phyloP scores from a whole-genome alignment of 306 rosid genomes.

The Glycyrrhiza uralensis region DNA sequence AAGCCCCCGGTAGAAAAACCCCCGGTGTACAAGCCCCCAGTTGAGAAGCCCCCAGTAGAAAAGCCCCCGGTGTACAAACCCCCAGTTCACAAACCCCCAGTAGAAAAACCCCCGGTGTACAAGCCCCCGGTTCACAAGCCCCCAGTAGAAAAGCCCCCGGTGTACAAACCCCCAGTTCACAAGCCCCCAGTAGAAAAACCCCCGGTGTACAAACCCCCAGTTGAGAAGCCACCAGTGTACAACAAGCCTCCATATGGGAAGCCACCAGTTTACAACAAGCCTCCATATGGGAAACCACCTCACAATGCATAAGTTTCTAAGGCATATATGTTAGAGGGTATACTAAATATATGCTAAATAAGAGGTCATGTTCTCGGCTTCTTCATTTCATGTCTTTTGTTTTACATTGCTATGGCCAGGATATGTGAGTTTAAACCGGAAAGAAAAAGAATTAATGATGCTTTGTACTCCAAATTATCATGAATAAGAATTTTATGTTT shows the following conservation, averaged over 20 bases:
- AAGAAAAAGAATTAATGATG: not conserved
- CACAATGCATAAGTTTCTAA: not conserved
- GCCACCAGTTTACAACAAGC: not conserved
- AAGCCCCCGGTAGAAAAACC: not conserved
- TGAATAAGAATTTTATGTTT: not conserved
- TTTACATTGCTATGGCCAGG: not conserved
- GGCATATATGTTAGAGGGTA: too few relatives aligned
- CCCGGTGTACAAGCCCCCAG: too few relatives aligned
- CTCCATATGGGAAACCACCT: not conserved
- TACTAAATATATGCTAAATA: not conserved
- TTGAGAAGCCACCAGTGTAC: not conserved
- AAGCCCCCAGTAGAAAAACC: not conserved
- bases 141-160: too few relatives aligned
- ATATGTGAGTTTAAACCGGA: not conserved
- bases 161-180: not conserved
- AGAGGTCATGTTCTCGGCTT: too few relatives aligned
- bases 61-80: not conserved
- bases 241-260: not conserved
- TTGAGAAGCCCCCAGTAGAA: too few relatives aligned
- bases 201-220: not conserved
- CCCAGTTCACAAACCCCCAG: too few relatives aligned
- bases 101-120: too few relatives aligned
- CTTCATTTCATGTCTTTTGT: too few relatives aligned
- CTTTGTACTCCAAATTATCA: not conserved
- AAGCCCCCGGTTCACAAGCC: too few relatives aligned